A percentile compares a stretch with the other conserved stretches of the same genome.
Conservation (phyloP, 1,284 basidiomycete genomes). For the Moesziomyces antarcticus region DNA sequence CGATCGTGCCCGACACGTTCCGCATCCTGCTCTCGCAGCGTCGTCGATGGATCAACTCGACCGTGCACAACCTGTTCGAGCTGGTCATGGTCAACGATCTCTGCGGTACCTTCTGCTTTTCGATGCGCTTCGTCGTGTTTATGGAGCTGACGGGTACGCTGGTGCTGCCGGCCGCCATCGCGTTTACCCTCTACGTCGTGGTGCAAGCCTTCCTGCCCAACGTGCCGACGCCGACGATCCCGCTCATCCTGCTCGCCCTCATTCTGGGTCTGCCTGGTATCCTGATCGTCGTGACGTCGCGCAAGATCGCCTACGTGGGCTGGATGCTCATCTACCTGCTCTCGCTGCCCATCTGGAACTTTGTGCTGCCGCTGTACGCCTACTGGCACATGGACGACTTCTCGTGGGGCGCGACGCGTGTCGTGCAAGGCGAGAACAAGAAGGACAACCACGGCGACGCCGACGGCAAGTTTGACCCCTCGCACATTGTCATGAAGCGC, state of each 20-base stretch:
- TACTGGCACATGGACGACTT: constrained; percentile 70
- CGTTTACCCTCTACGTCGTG: constrained; percentile 69
- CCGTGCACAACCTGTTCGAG: constrained; percentile 70
- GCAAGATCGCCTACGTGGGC: constrained; percentile 69
- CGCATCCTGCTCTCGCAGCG: constrained; percentile 70
- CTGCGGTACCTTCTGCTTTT: constrained; percentile 71
- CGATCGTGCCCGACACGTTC: constrained; percentile 71
- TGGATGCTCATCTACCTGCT: constrained; percentile 70
- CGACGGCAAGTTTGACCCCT: constrained; percentile 91
- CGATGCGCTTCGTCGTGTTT: constrained; percentile 69
- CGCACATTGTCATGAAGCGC: constrained; percentile 97
- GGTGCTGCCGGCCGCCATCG: constrained; percentile 70
- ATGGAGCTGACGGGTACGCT: constrained; percentile 71
- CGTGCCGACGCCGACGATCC: constrained; percentile 55
- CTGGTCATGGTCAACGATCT: constrained; percentile 70
- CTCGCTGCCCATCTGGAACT: constrained; percentile 70
- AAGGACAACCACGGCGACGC: constrained; percentile 62
- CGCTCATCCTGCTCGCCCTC: constrained; percentile 67
- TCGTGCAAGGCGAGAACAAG: constrained; percentile 66
- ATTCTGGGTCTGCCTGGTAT: constrained; percentile 70
- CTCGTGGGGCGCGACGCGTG: constrained; percentile 69
- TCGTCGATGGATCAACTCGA: constrained; percentile 71
- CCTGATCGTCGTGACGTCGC: constrained; percentile 70
- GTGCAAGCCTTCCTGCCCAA: constrained; percentile 61
- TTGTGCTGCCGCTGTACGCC: constrained; percentile 67